Evolutionary conservation across 2,329 filamentous ascomycete species (phyloP).

Genomic region (Xylariaceae sp.): DNA sequence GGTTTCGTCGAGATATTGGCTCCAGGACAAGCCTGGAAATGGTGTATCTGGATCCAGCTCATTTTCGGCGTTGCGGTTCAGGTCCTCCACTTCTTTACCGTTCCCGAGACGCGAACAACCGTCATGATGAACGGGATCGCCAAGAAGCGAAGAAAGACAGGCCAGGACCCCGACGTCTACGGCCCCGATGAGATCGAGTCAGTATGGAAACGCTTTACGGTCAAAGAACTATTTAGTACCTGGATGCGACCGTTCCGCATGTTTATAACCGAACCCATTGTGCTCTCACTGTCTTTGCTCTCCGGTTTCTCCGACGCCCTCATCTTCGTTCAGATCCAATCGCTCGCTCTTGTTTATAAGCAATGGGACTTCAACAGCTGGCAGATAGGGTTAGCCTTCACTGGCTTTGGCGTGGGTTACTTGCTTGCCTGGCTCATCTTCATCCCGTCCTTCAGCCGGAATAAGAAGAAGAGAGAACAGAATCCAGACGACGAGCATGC

Average conservation of each 20-base stretch:
- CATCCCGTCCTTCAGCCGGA: slow-evolving; percentile 47
- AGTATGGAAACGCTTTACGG: slow-evolving; percentile 32
- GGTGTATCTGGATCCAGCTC: slow-evolving; percentile 74
- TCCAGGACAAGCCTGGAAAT: slow-evolving; percentile 54
- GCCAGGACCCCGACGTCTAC: slow-evolving; percentile 58
- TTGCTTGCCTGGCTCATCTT: slow-evolving; percentile 55
- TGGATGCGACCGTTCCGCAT: slow-evolving; percentile 61
- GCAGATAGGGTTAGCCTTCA: slow-evolving; percentile 36
- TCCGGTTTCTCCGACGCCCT: slow-evolving; percentile 62
- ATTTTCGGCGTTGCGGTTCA: slow-evolving; percentile 72
- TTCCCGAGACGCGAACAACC: slow-evolving; percentile 74
- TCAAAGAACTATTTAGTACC: slow-evolving; percentile 44
- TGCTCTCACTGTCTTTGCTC: slow-evolving; percentile 56
- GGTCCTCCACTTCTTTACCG: slow-evolving; percentile 60
- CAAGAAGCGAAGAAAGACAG: slow-evolving; percentile 64
- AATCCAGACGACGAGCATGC: slow-evolving; percentile 50
- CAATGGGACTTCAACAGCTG: slow-evolving; percentile 55
- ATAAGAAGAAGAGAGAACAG: slow-evolving; percentile 40
- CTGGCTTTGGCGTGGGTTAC: slow-evolving; percentile 51
- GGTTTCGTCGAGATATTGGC: slow-evolving; percentile 68
- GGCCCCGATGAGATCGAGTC: slow-evolving; percentile 67
- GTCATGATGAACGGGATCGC: slow-evolving; percentile 77
- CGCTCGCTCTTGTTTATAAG: slow-evolving; percentile 55
- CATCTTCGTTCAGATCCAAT: slow-evolving; percentile 65
- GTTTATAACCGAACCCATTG: slow-evolving; percentile 63